phyloP scores from a whole-genome alignment of 306 rosid species.

The Bauhinia variegata region DNA sequence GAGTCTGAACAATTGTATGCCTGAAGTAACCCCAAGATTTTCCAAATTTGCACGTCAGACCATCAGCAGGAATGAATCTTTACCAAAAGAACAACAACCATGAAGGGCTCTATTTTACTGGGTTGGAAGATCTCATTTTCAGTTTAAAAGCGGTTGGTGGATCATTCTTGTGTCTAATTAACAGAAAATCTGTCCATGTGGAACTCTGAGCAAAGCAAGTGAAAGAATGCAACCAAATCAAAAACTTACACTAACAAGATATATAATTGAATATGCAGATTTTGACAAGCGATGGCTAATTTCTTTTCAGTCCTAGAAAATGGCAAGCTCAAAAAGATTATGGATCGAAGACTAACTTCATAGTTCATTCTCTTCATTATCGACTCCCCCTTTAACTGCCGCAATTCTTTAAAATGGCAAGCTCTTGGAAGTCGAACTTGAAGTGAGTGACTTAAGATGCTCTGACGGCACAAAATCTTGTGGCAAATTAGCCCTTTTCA shows the following conservation, averaged over 20 bases:
- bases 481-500: constrained; percentile 89
- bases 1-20: neutral
- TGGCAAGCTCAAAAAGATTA: constrained; percentile 39
- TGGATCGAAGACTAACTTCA: constrained; percentile 52
- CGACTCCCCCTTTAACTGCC: constrained; percentile 29
- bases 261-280: constrained; percentile 39
- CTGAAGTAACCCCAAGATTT: constrained; percentile 32
- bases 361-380: constrained; percentile 40
- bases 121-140: constrained; percentile 20
- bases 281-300: constrained; percentile 33
- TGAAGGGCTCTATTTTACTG: constrained; percentile 2
- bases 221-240: constrained; percentile 17
- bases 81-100: constrained; percentile 2
- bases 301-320: constrained; percentile 24
- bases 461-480: constrained; percentile 80
- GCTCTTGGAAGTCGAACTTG: constrained; percentile 90
- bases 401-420: constrained; percentile 68
- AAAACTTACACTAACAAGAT: constrained; percentile 21
- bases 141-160: constrained; percentile 18
- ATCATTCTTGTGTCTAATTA: constrained; percentile 17
- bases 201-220: constrained; percentile 10
- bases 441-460: constrained; percentile 73
- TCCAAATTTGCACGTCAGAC: constrained; percentile 42
- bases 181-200: constrained; percentile 8
- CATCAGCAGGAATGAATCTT: constrained; percentile 30